Conservation (phyloP, 225 moss, liverwort and hornwort species). For the Takakia lepidozioides region DNA sequence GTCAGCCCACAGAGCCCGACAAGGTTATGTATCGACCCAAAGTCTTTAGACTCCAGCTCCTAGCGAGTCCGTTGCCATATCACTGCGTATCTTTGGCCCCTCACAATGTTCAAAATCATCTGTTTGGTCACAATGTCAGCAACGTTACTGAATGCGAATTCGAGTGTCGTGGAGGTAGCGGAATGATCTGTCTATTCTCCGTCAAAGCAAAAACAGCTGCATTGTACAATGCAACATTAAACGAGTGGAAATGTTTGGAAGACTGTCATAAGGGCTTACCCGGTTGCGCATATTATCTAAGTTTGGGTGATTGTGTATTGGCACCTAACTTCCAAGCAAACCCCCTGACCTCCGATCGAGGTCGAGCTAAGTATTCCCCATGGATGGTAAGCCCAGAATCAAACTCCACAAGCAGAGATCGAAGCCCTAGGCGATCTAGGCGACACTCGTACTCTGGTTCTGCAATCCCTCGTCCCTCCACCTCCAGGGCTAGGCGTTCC, state of each 20-base stretch:
- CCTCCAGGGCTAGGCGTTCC: too few species aligned
- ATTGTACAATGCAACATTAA: slow-evolving; percentile 9
- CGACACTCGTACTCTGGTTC: too few species aligned
- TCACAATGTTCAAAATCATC: slow-evolving; percentile 7
- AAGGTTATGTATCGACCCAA: slow-evolving; percentile 1
- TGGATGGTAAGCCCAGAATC: background rate
- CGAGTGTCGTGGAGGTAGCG: slow-evolving; percentile 18
- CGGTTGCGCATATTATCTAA: slow-evolving; percentile 5
- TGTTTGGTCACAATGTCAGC: slow-evolving; percentile 23
- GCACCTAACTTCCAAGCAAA: slow-evolving; percentile 2
- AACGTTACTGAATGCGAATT: slow-evolving; percentile 14
- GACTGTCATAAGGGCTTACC: slow-evolving; percentile 12
- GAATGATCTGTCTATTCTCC: slow-evolving; percentile 21
- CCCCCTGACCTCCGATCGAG: too few species aligned
- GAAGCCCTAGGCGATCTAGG: too few species aligned
- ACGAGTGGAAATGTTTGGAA: slow-evolving; percentile 23
- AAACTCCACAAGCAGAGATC: background rate
- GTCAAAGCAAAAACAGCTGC: slow-evolving; percentile 14
- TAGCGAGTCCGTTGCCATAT: slow-evolving; percentile 2
- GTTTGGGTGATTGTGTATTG: slow-evolving; percentile 3
- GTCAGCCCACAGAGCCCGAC: background rate
- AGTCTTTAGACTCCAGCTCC: background rate
- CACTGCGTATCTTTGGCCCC: background rate
- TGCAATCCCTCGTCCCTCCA: too few species aligned
- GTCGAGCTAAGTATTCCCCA: too few species aligned